Percentiles rank a stretch among this genome's conserved stretches.
phyloP scores from a whole-genome alignment of 768 basidiomycete genomes.

The Macrolepiota albuminosa region DNA sequence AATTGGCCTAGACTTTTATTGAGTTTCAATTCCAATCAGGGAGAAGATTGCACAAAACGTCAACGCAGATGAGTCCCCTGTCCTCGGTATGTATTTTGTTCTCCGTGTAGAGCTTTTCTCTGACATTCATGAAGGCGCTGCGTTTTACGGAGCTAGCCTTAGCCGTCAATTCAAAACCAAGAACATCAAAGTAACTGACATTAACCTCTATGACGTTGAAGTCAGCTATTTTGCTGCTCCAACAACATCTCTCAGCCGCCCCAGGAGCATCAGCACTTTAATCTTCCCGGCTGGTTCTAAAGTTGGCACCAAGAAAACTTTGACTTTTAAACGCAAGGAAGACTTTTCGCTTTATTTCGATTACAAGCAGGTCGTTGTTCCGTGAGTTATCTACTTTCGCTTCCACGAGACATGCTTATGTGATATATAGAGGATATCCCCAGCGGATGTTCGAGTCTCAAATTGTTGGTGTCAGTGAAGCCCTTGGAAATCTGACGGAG shows the following conservation, averaged over 20 bases:
- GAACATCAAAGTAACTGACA: conserved; percentile 80
- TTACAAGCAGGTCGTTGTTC: conserved; percentile 62
- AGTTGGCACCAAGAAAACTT: conserved; percentile 75
- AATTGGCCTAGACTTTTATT: neutral
- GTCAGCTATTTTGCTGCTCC: conserved; percentile 69
- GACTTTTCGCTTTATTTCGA: conserved; percentile 78
- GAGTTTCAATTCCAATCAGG: conserved; percentile 24
- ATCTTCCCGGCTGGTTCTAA: conserved; percentile 80
- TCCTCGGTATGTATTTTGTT: conserved; percentile 51
- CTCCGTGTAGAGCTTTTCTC: neutral
- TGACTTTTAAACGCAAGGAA: conserved; percentile 80
- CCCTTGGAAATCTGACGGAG: conserved; percentile 79
- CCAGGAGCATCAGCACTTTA: conserved; percentile 67
- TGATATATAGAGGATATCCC: conserved; percentile 54
- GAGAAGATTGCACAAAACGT: conserved; percentile 91
- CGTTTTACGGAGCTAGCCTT: conserved; percentile 84
- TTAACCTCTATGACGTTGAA: conserved; percentile 69
- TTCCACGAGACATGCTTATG: conserved; percentile 3
- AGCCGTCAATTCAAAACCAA: conserved; percentile 95
- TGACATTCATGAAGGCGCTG: conserved; percentile 50
- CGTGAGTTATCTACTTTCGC: conserved; percentile 38
- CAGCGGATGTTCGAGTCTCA: conserved; percentile 70
- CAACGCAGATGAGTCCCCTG: conserved; percentile 95
- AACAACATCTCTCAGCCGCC: conserved; percentile 40
- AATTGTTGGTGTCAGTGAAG: conserved; percentile 68